Conservation (phyloP, 106 monocot genomes). For the Alisma plantagoaquatica region DNA sequence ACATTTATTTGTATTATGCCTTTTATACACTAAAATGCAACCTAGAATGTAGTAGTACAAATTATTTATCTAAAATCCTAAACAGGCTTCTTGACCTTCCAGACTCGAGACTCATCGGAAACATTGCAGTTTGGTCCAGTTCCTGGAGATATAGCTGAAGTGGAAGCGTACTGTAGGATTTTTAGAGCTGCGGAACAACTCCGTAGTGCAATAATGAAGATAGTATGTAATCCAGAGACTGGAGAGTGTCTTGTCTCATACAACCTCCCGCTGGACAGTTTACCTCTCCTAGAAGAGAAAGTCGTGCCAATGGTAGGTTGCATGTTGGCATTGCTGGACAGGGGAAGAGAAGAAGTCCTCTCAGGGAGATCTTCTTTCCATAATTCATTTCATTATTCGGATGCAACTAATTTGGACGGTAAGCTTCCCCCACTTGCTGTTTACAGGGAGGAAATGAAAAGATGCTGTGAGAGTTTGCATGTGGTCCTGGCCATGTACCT, state of each 20-base stretch:
- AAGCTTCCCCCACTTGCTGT: constrained; percentile 84
- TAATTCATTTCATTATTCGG: constrained; percentile 34
- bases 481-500: constrained; percentile 72
- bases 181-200: constrained; percentile 93
- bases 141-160: constrained; percentile 95
- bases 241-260: constrained; percentile 75
- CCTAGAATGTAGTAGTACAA: no score
- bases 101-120: constrained; percentile 51
- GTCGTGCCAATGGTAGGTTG: constrained; percentile 71
- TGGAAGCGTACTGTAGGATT: constrained; percentile 97
- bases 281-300: constrained; percentile 68
- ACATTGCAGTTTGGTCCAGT: constrained; percentile 75
- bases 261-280: constrained; percentile 51
- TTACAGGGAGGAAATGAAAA: constrained; percentile 89
- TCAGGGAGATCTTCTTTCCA: constrained; percentile 61
- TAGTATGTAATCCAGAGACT: constrained; percentile 89
- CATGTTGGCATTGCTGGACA: constrained; percentile 65
- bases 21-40: no score
- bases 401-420: constrained; percentile 37
- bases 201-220: constrained; percentile 67
- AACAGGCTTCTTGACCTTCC: no score
- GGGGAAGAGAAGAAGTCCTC: constrained; percentile 86
- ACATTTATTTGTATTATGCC: no score
- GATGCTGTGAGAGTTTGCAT: constrained; percentile 86
- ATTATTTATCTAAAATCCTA: no score